Conservation (phyloP, 75 land plant species). For the Sequoiadendron giganteum region DNA sequence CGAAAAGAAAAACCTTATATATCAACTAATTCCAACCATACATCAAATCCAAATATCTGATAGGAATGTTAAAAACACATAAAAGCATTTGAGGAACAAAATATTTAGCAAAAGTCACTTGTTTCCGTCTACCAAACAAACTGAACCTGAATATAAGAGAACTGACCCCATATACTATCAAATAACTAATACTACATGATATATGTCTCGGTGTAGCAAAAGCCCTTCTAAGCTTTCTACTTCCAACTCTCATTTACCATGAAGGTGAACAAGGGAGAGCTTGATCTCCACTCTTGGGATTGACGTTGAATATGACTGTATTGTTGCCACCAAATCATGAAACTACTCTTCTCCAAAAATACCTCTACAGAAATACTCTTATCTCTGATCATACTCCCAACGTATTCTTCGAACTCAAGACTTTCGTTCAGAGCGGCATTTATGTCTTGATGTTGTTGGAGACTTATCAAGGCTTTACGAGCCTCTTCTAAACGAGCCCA, state of each 20-base stretch:
- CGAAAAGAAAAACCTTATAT: too few species aligned
- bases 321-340: not conserved
- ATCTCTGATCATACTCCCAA: not conserved
- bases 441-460: not conserved
- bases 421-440: not conserved
- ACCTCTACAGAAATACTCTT: not conserved
- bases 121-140: too few species aligned
- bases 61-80: too few species aligned
- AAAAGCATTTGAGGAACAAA: too few species aligned
- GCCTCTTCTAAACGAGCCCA: slow-evolving; percentile 7
- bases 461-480: not conserved
- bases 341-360: not conserved
- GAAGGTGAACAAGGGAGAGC: not conserved
- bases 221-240: not conserved
- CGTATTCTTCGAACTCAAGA: not conserved
- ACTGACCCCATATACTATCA: too few species aligned
- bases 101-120: too few species aligned
- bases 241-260: not conserved
- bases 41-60: too few species aligned
- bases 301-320: not conserved
- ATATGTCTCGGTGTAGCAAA: too few species aligned
- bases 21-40: too few species aligned
- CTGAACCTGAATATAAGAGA: too few species aligned
- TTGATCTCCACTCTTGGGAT: not conserved
- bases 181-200: too few species aligned